Base-by-base conservation (phyloP, 176 grass and related monocot species). In the Triticum turgidum region DNA sequence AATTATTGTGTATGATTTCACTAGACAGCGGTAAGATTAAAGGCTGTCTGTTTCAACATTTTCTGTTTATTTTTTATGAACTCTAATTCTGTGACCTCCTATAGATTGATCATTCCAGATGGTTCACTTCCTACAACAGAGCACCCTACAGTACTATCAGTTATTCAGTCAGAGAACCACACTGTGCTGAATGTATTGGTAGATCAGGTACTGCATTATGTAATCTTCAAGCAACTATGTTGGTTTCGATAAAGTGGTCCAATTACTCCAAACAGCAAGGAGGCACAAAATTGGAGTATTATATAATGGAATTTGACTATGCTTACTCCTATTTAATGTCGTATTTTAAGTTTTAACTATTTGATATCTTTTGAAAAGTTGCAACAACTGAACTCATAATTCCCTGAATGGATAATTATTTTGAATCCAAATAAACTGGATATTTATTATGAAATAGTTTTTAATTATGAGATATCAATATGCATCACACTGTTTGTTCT, bases 111-210 rank as follows among this genome's bases (percentile, higher is more conserved):
- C 4, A 91, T 98, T 77, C 91, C 91, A 34, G 18, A 73, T 37
- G 22, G 89, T 90, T 86, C 76, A 45, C 91, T 93, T 86, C 93
- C 96, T 86, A 81, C 51, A 37, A 95, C 96, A 59, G 17, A 76
- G 73, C 88, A 95, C 42, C 96, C 90, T 5, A 98, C 96, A 17
- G 78, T 81, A 89, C 70, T 92, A 47, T 91, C 93, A 85, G 91
- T 98, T 86, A 80, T 98, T 35, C 77, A 80, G 13, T 92, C 90
- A 11, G 91, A 94, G 79, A 93, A 84, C 80, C 65, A 91, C 71
- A 95, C 82, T 83, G 87, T 98, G 29, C 47, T 93, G 69, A 98
- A 98, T 86, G 96, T 98, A 74, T 86, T 98, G 86, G 88, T 98
- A 17, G 96, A 98, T 85, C 91, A 92, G 89, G 93, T 98, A 90